Evolutionary conservation across 2,329 filamentous ascomycete species (phyloP).

Genomic region (Microsporum ferrugineum): DNA sequence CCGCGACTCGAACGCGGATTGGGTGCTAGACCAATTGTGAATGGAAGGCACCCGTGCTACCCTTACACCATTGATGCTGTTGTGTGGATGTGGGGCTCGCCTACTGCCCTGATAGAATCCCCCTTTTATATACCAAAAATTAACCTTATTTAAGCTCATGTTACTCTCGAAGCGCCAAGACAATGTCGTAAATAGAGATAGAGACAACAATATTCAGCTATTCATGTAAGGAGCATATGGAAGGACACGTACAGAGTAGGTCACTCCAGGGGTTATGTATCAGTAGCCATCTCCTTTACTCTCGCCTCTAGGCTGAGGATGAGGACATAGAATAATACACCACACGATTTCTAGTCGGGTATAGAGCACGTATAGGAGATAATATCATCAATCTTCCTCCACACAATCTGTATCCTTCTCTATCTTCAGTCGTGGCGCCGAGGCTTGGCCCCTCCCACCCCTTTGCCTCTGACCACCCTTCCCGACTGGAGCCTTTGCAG

Average conservation of each 20-base stretch:
- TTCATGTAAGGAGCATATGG: too few relatives aligned
- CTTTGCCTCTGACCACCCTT: conserved; percentile 18
- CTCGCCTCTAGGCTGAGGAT: neutral
- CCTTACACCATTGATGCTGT: neutral
- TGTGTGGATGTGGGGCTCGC: neutral
- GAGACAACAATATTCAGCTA: too few relatives aligned
- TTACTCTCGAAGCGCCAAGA: neutral
- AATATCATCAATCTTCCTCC: neutral
- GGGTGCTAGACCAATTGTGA: neutral
- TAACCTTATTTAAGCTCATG: neutral
- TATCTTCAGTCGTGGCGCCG: conserved; percentile 6
- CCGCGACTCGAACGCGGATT: neutral
- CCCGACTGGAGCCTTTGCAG: conserved; percentile 26
- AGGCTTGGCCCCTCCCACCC: conserved; percentile 17
- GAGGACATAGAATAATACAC: too few relatives aligned
- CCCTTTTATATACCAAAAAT: neutral
- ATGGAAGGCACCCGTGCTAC: neutral
- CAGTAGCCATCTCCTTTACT: neutral
- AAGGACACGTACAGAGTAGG: neutral
- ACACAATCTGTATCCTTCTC: conserved; percentile 7
- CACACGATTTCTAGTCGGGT: too few relatives aligned
- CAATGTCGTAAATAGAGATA: neutral
- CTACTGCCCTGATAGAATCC: neutral
- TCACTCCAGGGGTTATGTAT: neutral
- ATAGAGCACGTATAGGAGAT: neutral